phyloP scores from a whole-genome alignment of 331 rosid genomes.

The Quercus phellos region DNA sequence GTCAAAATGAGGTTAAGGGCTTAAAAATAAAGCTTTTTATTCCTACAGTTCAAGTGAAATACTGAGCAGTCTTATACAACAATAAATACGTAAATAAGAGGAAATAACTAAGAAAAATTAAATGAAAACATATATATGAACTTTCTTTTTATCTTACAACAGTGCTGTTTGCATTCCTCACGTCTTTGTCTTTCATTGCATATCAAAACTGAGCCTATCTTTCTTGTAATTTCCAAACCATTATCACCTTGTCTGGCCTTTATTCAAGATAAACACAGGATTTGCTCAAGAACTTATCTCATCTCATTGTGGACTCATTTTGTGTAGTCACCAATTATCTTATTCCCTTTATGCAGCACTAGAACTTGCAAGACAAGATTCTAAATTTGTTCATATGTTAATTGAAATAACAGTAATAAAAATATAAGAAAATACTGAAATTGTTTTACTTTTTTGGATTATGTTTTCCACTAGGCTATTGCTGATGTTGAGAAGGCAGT shows the following conservation, averaged over 20 bases:
- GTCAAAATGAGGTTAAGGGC: not conserved
- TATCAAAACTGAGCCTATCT: not conserved
- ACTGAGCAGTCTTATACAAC: not conserved
- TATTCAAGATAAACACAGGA: not conserved
- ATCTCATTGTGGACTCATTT: too few species aligned
- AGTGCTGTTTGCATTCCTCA: not conserved
- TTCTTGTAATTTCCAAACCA: not conserved
- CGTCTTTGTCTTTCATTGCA: not conserved
- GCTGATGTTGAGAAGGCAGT: slow-evolving; percentile 87
- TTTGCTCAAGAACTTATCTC: too few species aligned
- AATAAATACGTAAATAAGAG: not conserved
- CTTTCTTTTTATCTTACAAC: not conserved
- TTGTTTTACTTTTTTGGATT: not conserved
- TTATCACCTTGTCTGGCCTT: not conserved
- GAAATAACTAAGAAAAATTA: not conserved
- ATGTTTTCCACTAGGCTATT: slow-evolving; percentile 50
- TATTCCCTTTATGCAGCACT: not conserved
- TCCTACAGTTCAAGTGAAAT: not conserved
- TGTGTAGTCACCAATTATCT: too few species aligned
- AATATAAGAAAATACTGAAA: not conserved
- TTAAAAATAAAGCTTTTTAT: not conserved
- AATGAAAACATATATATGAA: not conserved
- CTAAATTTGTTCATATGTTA: not conserved
- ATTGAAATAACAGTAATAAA: not conserved
- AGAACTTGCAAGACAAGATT: slow-evolving; percentile 4